These are phyloP conservation scores for Cnidoscolus chayamansa DNA, from an alignment of 441 rosid species.

Conservation along the genomic window DNA sequence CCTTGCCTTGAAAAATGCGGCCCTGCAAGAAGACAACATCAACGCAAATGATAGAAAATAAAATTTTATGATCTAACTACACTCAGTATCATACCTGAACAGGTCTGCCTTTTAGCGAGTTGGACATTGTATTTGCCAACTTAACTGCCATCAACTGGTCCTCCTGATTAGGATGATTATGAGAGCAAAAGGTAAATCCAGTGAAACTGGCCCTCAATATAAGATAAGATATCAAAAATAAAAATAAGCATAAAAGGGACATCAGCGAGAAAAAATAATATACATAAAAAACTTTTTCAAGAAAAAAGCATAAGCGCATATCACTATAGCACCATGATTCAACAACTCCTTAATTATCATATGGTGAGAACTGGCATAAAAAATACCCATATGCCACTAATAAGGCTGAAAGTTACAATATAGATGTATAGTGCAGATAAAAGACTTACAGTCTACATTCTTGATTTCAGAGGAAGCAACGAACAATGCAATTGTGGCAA, in stretches of 20 bases:
- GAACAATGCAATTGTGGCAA: not conserved
- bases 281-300: not conserved
- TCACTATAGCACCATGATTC: conserved; percentile 11
- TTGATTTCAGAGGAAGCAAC: not conserved
- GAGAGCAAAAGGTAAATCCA: conserved; percentile 9
- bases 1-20: conserved; percentile 84
- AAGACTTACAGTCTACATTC: not conserved
- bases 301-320: not conserved
- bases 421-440: not conserved
- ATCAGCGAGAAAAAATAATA: not conserved
- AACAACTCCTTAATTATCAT: conserved; percentile 3
- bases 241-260: not conserved
- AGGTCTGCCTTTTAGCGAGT: conserved; percentile 89
- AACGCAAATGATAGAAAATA: conserved; percentile 25
- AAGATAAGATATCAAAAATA: not conserved
- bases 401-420: not conserved
- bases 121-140: conserved; percentile 72
- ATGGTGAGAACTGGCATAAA: not conserved
- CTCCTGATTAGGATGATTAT: conserved; percentile 47
- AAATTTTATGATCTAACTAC: conserved; percentile 17
- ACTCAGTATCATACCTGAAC: conserved; percentile 61
- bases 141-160: conserved; percentile 77
- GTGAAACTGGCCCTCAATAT: conserved; percentile 1
- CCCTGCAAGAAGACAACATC: conserved; percentile 56
- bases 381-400: not conserved